phyloP scores from a whole-genome alignment of 2,329 filamentous ascomycete genomes.

The Aspergillus pseudonomiae region DNA sequence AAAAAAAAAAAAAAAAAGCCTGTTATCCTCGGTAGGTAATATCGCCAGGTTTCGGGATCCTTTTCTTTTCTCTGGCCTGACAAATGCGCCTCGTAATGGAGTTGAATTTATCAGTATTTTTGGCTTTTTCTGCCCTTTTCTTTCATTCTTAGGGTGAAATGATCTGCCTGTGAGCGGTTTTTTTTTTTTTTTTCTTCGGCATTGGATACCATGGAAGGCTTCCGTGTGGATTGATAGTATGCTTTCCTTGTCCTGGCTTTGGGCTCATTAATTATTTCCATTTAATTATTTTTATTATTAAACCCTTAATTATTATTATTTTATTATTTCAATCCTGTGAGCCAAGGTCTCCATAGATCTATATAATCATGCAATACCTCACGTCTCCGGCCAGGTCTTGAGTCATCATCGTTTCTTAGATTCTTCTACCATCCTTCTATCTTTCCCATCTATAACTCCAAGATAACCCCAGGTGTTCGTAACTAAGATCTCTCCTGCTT shows the following conservation, averaged over 20 bases:
- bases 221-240: background rate
- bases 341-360: constrained; percentile 11
- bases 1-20: background rate
- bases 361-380: constrained; percentile 25
- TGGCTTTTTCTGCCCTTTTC: background rate
- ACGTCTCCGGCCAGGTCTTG: constrained; percentile 2
- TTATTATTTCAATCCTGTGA: background rate
- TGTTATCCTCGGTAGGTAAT: background rate
- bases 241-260: background rate
- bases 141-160: constrained; percentile 9
- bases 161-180: constrained; percentile 1
- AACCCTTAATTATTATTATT: background rate
- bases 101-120: background rate
- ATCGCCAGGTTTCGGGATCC: constrained; percentile 13
- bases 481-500: background rate
- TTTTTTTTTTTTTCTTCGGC: constrained; percentile 3
- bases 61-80: constrained; percentile 6
- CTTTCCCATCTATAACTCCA: constrained; percentile 6
- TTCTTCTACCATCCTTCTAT: constrained; percentile 10
- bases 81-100: constrained; percentile 8
- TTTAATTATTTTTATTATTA: background rate
- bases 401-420: constrained; percentile 10
- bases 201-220: background rate
- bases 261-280: background rate
- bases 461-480: constrained; percentile 16